Evolutionary conservation across 2,329 filamentous ascomycete species (phyloP), one percentile per base, ranked within the genome.

Genomic region (Ilyonectria sp.): DNA sequence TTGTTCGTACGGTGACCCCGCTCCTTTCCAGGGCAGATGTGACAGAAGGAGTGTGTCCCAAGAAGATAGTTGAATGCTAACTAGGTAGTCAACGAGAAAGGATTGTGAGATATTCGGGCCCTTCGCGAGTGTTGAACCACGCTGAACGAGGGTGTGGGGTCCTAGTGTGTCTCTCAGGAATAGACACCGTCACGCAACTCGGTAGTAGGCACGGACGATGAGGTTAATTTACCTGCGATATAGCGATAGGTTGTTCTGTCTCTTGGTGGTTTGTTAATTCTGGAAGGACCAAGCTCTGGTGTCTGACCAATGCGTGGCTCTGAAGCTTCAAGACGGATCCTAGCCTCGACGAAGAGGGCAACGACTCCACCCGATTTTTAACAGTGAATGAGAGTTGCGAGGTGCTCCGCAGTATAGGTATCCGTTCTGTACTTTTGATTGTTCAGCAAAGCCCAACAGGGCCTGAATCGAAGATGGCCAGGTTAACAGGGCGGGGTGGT

Each of bases 101-200:
- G 40, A 17, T n/a, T n/a, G 7, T 17, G 40, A 40, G 40, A 17
- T 43, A 43, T 43, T n/a, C 8, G 17, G n/a, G 15, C 40, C 33
- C 17, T 47, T 50, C 19, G 23, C 21, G 23, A 26, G 29, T 19
- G 49, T 54, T 47, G 31, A 29, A 31, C 55, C 54, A 50, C 37
- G 46, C 40, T 59, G 55, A 43, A 26, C 49, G 37, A 53, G 23
- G 10, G 11, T 31, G 43, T 47, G 29, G 47, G 23, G 37, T 31
- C 15, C 43, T 19, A 13, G n/a, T 21, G 31, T 6, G n/a, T 19
- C 37, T 37, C 37, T 10, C 35, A 54, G 29, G 21, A 46, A 44
- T 26, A 54, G 15, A 26, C 21, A 47, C 37, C 4, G 35, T 21
- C n/a, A 37, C 50, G 19, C 44, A 10, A 52, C 26, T 35, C 35